Evolutionary conservation across 768 basidiomycete species (phyloP).

Genomic region (Mrakia frigida): DNA sequence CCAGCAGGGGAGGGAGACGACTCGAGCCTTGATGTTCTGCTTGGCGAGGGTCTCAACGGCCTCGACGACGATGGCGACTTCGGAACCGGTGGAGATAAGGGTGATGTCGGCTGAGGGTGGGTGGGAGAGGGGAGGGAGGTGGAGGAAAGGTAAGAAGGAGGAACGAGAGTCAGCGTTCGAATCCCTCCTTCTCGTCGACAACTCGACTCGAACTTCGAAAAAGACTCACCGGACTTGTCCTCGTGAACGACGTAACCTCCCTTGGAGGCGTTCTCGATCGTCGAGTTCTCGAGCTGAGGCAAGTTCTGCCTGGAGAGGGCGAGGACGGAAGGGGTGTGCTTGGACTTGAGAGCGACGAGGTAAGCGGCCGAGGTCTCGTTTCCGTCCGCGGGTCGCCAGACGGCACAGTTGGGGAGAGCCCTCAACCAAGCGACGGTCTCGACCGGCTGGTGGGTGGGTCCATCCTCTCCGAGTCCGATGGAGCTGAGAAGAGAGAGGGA

Average conservation of each 20-base stretch:
- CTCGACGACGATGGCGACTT: constrained; percentile 80
- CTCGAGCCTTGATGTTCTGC: constrained; percentile 70
- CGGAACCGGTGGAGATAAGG: constrained; percentile 81
- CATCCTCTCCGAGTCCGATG: constrained; percentile 68
- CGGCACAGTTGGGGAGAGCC: constrained; percentile 82
- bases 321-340: constrained; percentile 72
- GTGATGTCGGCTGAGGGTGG: constrained; percentile 63
- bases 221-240: constrained; percentile 48
- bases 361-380: constrained; percentile 97
- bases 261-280: constrained; percentile 72
- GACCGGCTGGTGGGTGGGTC: constrained; percentile 92
- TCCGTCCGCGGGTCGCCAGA: constrained; percentile 83
- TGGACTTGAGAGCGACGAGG: constrained; percentile 67
- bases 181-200: not conserved
- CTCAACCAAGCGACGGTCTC: constrained; percentile 83
- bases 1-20: constrained; percentile 77
- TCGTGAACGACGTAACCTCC: constrained; percentile 91
- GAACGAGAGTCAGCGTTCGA: not conserved
- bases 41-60: constrained; percentile 72
- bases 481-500: not conserved
- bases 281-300: constrained; percentile 81
- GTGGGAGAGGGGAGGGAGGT: no score
- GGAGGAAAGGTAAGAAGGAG: not conserved
- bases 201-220: no score
- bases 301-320: constrained; percentile 73